phyloP scores from a whole-genome alignment of 306 rosid species.

The Hippophae rhamnoides region DNA sequence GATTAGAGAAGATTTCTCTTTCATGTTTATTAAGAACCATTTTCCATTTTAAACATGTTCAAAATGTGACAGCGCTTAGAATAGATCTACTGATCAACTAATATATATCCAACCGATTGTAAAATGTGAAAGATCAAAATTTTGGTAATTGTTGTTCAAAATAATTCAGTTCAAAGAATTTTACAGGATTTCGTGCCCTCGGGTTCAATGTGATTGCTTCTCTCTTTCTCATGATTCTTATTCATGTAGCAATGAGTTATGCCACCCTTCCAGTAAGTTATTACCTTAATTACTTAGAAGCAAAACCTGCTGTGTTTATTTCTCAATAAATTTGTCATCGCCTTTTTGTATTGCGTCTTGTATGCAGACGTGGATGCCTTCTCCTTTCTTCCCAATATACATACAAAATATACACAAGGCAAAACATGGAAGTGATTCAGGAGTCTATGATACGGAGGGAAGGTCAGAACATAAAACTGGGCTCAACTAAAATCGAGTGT shows the following conservation, averaged over 20 bases:
- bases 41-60: too few species aligned
- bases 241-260: conserved; percentile 47
- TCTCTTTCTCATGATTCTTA: conserved; percentile 27
- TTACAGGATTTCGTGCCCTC: conserved; percentile 39
- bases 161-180: neutral
- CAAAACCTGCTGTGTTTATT: too few species aligned
- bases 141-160: too few species aligned
- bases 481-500: too few species aligned
- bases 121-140: neutral
- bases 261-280: conserved; percentile 57
- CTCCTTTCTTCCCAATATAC: conserved; percentile 54
- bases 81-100: too few species aligned
- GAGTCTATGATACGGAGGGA: conserved; percentile 68
- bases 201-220: conserved; percentile 51
- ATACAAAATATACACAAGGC: conserved; percentile 56
- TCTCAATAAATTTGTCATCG: too few species aligned
- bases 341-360: neutral
- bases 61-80: too few species aligned
- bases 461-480: conserved; percentile 22
- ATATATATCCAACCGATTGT: too few species aligned
- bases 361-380: conserved; percentile 73
- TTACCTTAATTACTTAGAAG: neutral
- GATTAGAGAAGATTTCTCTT: too few species aligned
- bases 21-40: too few species aligned
- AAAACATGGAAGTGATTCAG: conserved; percentile 68